phyloP scores from a whole-genome alignment of 148 eudicot species.

The Diospyros kaki region DNA sequence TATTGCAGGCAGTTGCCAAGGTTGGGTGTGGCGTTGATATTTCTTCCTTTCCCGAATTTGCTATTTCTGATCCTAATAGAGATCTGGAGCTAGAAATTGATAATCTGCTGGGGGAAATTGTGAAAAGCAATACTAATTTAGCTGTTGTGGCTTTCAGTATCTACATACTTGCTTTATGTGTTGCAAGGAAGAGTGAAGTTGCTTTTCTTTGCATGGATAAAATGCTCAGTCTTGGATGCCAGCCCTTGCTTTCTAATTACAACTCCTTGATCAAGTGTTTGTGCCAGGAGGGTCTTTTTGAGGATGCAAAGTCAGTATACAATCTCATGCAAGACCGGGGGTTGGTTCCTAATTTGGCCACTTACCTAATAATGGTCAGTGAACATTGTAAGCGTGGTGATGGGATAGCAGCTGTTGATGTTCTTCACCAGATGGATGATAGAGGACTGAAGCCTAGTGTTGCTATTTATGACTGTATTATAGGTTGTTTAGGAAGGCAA shows the following conservation, averaged over 20 bases:
- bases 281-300: slow-evolving; percentile 27
- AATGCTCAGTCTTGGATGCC: slow-evolving; percentile 21
- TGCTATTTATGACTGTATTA: slow-evolving; percentile 36
- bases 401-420: slow-evolving; percentile 22
- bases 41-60: background rate
- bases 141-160: slow-evolving; percentile 31
- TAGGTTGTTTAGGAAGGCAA: slow-evolving; percentile 34
- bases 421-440: slow-evolving; percentile 30
- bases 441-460: slow-evolving; percentile 31
- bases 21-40: slow-evolving; percentile 31
- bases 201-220: slow-evolving; percentile 29
- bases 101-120: slow-evolving; percentile 30
- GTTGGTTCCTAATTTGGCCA: slow-evolving; percentile 27
- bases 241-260: slow-evolving; percentile 38
- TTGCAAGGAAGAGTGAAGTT: slow-evolving; percentile 21
- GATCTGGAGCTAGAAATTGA: slow-evolving; percentile 25
- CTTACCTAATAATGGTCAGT: slow-evolving; percentile 32
- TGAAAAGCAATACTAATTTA: slow-evolving; percentile 19
- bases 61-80: background rate
- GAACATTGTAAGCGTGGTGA: slow-evolving; percentile 34
- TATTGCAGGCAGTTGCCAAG: slow-evolving; percentile 34
- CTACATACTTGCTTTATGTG: slow-evolving; percentile 31
- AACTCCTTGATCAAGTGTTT: slow-evolving; percentile 44
- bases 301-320: slow-evolving; percentile 22
- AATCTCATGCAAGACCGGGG: slow-evolving; percentile 38